phyloP scores from a whole-genome alignment of 192 early-diverging fungal genomes.

The Cladochytrium replicatum region DNA sequence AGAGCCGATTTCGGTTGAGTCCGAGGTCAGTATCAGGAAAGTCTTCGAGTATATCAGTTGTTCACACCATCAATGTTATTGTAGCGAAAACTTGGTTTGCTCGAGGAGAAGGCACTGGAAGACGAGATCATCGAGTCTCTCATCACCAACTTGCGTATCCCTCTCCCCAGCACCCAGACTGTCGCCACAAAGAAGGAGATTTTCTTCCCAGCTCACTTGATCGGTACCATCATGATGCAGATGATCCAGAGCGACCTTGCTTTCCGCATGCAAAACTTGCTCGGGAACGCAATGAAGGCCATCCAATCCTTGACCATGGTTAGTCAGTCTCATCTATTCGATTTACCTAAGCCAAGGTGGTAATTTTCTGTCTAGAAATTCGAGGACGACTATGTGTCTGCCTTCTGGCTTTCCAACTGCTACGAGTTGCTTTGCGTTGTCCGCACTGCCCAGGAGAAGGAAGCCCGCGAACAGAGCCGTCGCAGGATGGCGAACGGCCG shows the following conservation, averaged over 20 bases:
- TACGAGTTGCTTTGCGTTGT: constrained; percentile 77
- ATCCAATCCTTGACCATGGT: not conserved
- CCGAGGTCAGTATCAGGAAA: too few relatives aligned
- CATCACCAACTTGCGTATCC: constrained; percentile 81
- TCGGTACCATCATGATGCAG: constrained; percentile 74
- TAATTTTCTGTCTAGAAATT: constrained; percentile 32
- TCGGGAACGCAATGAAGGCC: constrained; percentile 74
- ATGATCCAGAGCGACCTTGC: constrained; percentile 78
- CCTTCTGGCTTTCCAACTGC: constrained; percentile 86
- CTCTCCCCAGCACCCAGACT: constrained; percentile 68
- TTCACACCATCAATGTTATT: too few relatives aligned
- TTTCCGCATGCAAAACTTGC: constrained; percentile 68
- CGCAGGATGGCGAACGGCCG: not conserved
- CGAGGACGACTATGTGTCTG: constrained; percentile 52
- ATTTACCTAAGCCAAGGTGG: too few relatives aligned
- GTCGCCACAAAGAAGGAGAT: constrained; percentile 75
- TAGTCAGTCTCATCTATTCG: too few relatives aligned
- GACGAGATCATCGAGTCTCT: constrained; percentile 83
- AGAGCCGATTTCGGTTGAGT: too few relatives aligned
- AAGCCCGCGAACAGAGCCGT: constrained; percentile 43
- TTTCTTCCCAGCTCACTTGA: constrained; percentile 90
- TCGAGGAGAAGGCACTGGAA: constrained; percentile 44
- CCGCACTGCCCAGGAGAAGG: constrained; percentile 23
- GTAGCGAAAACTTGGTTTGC: too few relatives aligned
- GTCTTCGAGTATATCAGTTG: too few relatives aligned